Percentiles rank a stretch among this genome's conserved stretches.
Conservation (phyloP, 192 early-diverging fungal species). For the Coemansia sp. region DNA sequence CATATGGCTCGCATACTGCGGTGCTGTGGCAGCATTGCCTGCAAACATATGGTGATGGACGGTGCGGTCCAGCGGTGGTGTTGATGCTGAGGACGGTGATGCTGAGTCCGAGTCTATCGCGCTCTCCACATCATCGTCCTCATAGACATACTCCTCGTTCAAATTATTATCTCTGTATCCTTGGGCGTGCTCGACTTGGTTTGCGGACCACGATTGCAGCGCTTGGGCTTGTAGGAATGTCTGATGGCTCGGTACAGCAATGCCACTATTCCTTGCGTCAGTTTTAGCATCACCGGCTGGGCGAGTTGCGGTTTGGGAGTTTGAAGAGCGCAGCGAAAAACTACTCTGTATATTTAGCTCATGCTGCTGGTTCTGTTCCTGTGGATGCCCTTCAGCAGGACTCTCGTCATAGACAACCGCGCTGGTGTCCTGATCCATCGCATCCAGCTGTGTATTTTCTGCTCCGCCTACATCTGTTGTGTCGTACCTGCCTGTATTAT, state of each 20-base stretch:
- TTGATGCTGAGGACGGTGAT: constrained; percentile 4
- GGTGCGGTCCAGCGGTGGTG: neutral
- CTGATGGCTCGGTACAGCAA: neutral
- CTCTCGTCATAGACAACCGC: neutral
- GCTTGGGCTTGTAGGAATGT: neutral
- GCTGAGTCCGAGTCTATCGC: neutral
- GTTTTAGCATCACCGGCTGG: neutral
- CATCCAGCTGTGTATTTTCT: neutral
- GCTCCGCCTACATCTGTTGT: neutral
- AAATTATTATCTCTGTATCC: neutral
- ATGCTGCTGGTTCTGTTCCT: neutral
- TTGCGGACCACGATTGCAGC: neutral
- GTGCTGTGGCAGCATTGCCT: neutral
- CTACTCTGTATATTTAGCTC: neutral
- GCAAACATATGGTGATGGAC: neutral
- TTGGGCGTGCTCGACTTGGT: neutral
- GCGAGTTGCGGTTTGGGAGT: neutral
- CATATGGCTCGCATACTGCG: constrained; percentile 2
- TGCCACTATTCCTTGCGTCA: neutral
- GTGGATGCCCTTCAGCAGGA: neutral
- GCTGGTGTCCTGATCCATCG: neutral
- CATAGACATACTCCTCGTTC: neutral
- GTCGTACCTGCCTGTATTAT: neutral
- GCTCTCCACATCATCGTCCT: neutral
- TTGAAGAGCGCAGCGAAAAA: neutral